phyloP scores from a whole-genome alignment of 176 grass and related monocot species.

The Cymbopogon citratus region DNA sequence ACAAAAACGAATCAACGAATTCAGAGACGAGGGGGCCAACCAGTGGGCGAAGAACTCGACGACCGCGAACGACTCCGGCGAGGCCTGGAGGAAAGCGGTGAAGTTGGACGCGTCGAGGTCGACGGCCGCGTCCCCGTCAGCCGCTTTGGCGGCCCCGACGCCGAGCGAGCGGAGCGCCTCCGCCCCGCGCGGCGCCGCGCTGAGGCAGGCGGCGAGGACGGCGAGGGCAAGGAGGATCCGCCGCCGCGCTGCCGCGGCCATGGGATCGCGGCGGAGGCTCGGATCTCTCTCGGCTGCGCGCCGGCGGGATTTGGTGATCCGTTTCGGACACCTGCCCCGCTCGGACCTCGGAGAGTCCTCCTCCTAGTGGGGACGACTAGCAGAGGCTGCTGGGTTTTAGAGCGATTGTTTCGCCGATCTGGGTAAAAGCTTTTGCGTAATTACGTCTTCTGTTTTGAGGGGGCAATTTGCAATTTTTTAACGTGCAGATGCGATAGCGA shows the following conservation, averaged over 20 bases:
- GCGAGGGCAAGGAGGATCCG: constrained; percentile 21
- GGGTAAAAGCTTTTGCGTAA: too few species aligned
- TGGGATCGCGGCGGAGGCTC: constrained; percentile 32
- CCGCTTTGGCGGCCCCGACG: constrained; percentile 8
- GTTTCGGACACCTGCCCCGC: not conserved
- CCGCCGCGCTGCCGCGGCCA: not conserved
- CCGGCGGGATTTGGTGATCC: constrained; percentile 23
- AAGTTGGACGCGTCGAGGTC: constrained; percentile 86
- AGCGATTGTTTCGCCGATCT: too few species aligned
- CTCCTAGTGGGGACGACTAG: too few species aligned
- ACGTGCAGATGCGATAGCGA: too few species aligned
- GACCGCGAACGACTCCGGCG: constrained; percentile 66
- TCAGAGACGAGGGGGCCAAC: constrained; percentile 14
- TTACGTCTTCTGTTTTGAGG: too few species aligned
- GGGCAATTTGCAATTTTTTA: too few species aligned
- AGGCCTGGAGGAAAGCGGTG: constrained; percentile 50
- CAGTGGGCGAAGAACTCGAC: constrained; percentile 99
- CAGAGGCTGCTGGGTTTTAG: too few species aligned
- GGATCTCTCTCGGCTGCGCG: constrained; percentile 21
- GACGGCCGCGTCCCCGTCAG: constrained; percentile 47
- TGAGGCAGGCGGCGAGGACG: not conserved
- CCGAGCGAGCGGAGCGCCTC: constrained; percentile 58
- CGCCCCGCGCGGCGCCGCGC: not conserved
- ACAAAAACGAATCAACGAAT: not conserved
- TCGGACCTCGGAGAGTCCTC: too few species aligned